Percentiles rank a stretch among this genome's conserved stretches.
phyloP scores from a whole-genome alignment of 345 rosid species.

The Pugionium dolabratum region DNA sequence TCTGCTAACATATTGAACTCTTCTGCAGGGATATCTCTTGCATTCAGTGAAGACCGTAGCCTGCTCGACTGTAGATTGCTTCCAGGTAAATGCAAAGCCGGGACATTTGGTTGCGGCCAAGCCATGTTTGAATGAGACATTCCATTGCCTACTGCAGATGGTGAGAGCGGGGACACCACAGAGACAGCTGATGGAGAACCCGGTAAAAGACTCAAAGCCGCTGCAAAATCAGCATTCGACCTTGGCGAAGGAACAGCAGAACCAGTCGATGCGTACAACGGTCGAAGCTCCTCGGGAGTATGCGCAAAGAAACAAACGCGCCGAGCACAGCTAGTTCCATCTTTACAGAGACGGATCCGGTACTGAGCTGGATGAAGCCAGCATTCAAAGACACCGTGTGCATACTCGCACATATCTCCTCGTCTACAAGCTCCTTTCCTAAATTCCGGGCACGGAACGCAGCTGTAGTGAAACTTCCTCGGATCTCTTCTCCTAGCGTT shows the following conservation, averaged over 20 bases:
- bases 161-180: conserved; percentile 86
- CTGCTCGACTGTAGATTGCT: conserved; percentile 86
- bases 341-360: conserved; percentile 88
- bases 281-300: conserved; percentile 84
- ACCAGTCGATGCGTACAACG: conserved; percentile 83
- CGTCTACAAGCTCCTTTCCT: conserved; percentile 93
- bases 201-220: conserved; percentile 72
- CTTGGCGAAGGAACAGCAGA: conserved; percentile 93
- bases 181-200: conserved; percentile 80
- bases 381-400: conserved; percentile 97
- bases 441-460: conserved; percentile 96
- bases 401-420: conserved; percentile 96
- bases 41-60: conserved; percentile 75
- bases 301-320: conserved; percentile 97
- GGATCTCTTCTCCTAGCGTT: conserved; percentile 98
- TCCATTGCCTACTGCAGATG: conserved; percentile 53
- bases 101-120: conserved; percentile 92
- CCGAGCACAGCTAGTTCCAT: conserved; percentile 79
- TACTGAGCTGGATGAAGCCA: conserved; percentile 99
- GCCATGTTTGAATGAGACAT: conserved; percentile 66
- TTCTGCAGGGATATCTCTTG: conserved; percentile 67
- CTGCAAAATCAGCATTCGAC: conserved; percentile 71
- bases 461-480: conserved; percentile 92
- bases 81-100: conserved; percentile 77
- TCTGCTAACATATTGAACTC: conserved; percentile 65